These are phyloP conservation scores for Nakaseomyces uthaithaninus DNA, from an alignment of 1,139 yeast species.

Conservation along the genomic window DNA sequence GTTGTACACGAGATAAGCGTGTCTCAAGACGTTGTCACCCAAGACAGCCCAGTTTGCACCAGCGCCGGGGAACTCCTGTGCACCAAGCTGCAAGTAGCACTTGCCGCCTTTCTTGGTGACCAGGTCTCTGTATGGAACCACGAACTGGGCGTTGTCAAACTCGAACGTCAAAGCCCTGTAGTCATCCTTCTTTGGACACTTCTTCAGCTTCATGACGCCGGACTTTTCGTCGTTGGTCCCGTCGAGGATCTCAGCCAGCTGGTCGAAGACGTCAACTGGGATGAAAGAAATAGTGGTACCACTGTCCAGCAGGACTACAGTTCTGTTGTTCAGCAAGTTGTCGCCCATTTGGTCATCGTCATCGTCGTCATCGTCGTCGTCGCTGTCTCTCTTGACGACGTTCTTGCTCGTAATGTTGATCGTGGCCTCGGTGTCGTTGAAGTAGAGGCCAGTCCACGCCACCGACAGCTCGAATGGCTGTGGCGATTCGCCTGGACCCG, in stretches of 20 bases:
- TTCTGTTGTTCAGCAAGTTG: slow-evolving; percentile 24
- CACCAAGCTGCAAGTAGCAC: slow-evolving; percentile 34
- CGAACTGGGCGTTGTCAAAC: slow-evolving; percentile 40
- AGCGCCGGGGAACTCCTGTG: slow-evolving; percentile 15
- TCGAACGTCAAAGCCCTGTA: slow-evolving; percentile 35
- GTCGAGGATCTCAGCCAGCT: slow-evolving; percentile 32
- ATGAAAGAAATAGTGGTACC: slow-evolving; percentile 43
- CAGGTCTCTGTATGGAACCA: not conserved
- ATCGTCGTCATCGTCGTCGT: no score
- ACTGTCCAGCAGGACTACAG: slow-evolving; percentile 41
- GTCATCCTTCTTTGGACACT: slow-evolving; percentile 26
- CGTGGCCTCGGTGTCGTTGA: no score
- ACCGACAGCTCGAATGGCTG: no score
- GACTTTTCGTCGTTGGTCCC: slow-evolving; percentile 33
- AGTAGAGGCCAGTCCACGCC: no score
- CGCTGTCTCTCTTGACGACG: no score
- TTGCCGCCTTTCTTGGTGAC: slow-evolving; percentile 8
- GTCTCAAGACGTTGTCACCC: slow-evolving; percentile 69
- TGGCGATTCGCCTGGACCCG: no score
- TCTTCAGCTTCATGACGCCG: slow-evolving; percentile 33
- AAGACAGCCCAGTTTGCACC: slow-evolving; percentile 36
- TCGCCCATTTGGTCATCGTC: no score
- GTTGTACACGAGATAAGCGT: slow-evolving; percentile 73
- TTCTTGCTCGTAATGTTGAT: no score
- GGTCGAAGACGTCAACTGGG: slow-evolving; percentile 31